A percentile compares a stretch with the other conserved stretches of the same genome.
Conservation (phyloP, 495 filamentous ascomycete species). For the Aspergillus wentii region DNA sequence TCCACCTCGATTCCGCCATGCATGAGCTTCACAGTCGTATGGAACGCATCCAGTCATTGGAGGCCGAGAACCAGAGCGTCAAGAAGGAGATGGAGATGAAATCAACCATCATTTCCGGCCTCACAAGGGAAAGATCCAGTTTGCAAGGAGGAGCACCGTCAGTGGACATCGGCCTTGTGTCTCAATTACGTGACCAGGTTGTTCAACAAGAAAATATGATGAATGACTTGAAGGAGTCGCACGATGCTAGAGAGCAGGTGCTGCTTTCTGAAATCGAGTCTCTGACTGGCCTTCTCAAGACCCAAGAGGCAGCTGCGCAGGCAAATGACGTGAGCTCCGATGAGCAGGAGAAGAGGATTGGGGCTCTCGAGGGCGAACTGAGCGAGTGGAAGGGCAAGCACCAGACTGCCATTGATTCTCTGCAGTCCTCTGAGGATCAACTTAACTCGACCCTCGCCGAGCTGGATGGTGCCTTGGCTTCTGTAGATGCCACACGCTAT, state of each 20-base stretch:
- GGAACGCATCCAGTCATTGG: constrained; percentile 83
- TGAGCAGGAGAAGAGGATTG: constrained; percentile 59
- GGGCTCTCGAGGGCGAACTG: constrained; percentile 70
- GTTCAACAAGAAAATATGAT: constrained; percentile 80
- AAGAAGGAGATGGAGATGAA: constrained; percentile 97
- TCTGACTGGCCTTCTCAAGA: constrained; percentile 55
- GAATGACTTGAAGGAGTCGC: constrained; percentile 63
- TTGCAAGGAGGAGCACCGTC: constrained; percentile 72
- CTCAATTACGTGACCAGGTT: constrained; percentile 79
- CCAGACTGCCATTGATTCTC: constrained; percentile 59
- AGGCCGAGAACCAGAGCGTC: constrained; percentile 74
- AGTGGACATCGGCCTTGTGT: constrained; percentile 90
- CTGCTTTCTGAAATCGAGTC: constrained; percentile 63
- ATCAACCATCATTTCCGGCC: constrained; percentile 86
- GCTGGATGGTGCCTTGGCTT: constrained; percentile 53
- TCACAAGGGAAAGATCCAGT: constrained; percentile 86
- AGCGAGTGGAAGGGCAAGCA: constrained; percentile 72
- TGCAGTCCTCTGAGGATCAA: constrained; percentile 68
- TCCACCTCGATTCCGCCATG: constrained; percentile 87
- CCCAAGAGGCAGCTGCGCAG: constrained; percentile 37
- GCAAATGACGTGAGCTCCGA: constrained; percentile 40
- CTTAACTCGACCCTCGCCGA: constrained; percentile 67
- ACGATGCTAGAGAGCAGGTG: constrained; percentile 68
- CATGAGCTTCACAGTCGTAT: constrained; percentile 83
- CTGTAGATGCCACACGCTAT: constrained; percentile 43